These are phyloP conservation scores for Polyporus tsugae DNA, from an alignment of 1,284 basidiomycete genomes.

Conservation along the genomic window DNA sequence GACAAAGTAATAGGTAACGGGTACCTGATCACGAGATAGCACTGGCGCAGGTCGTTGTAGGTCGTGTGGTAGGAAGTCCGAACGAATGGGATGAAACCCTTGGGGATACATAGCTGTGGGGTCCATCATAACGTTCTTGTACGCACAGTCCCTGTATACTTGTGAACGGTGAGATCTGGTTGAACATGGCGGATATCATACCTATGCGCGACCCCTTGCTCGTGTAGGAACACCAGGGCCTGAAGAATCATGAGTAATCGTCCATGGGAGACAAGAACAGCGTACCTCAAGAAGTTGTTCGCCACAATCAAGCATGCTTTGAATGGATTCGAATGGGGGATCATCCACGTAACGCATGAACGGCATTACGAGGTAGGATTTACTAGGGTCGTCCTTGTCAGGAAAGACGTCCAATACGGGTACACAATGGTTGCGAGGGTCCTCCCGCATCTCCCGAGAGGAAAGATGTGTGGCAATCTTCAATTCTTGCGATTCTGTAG, in stretches of 20 bases:
- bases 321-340: background rate
- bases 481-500: background rate
- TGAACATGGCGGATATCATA: background rate
- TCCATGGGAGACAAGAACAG: background rate
- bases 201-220: background rate
- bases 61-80: background rate
- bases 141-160: background rate
- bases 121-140: constrained; percentile 1
- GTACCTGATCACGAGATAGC: background rate
- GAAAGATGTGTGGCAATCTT: background rate
- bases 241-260: background rate
- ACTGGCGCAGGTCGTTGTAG: background rate
- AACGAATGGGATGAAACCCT: background rate
- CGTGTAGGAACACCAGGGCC: background rate
- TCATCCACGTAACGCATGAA: background rate
- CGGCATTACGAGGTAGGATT: background rate
- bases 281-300: background rate
- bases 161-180: background rate
- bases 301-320: background rate
- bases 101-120: background rate
- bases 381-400: background rate
- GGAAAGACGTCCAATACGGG: background rate
- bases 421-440: background rate
- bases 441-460: background rate
- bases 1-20: background rate